A percentile compares a stretch with the other conserved stretches of the same genome.
Evolutionary conservation across 1,284 basidiomycete genomes (phyloP).

Genomic region (Ceratobasidium sp.): DNA sequence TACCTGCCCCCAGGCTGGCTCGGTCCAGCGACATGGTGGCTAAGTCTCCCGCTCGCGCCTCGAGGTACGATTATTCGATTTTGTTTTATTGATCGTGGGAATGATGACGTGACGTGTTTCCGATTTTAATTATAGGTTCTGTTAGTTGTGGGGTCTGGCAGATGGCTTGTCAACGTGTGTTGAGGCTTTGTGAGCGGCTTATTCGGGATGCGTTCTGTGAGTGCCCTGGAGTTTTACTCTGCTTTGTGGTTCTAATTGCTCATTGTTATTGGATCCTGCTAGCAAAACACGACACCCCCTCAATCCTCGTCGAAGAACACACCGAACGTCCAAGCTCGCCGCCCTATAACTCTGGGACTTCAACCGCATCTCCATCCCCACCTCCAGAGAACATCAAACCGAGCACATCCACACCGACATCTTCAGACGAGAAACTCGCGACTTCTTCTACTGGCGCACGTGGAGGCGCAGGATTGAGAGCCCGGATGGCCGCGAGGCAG

Average conservation of each 20-base stretch:
- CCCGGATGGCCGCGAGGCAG: slow-evolving; percentile 29
- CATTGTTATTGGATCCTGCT: neutral
- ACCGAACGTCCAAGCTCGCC: neutral
- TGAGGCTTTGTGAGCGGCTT: slow-evolving; percentile 76
- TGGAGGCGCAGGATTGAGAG: slow-evolving; percentile 32
- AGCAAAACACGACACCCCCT: slow-evolving; percentile 25
- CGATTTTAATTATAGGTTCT: slow-evolving; percentile 77
- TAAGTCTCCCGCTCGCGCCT: slow-evolving; percentile 86
- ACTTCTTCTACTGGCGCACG: slow-evolving; percentile 23
- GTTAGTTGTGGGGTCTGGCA: slow-evolving; percentile 92
- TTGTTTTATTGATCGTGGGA: neutral
- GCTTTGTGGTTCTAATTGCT: neutral
- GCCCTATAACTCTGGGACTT: neutral
- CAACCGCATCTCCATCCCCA: neutral
- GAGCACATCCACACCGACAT: slow-evolving; percentile 1
- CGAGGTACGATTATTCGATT: slow-evolving; percentile 63
- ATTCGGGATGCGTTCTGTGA: slow-evolving; percentile 66
- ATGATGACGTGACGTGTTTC: slow-evolving; percentile 13
- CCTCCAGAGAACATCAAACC: slow-evolving; percentile 1
- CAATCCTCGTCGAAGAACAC: slow-evolving; percentile 33
- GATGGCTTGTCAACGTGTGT: slow-evolving; percentile 85
- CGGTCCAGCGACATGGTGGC: slow-evolving; percentile 83
- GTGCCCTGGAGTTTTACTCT: slow-evolving; percentile 9
- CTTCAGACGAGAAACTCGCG: slow-evolving; percentile 17
- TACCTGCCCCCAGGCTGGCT: slow-evolving; percentile 91